Conservation (phyloP, 2,329 filamentous ascomycete genomes). For the Dactylellina haptotyla region DNA sequence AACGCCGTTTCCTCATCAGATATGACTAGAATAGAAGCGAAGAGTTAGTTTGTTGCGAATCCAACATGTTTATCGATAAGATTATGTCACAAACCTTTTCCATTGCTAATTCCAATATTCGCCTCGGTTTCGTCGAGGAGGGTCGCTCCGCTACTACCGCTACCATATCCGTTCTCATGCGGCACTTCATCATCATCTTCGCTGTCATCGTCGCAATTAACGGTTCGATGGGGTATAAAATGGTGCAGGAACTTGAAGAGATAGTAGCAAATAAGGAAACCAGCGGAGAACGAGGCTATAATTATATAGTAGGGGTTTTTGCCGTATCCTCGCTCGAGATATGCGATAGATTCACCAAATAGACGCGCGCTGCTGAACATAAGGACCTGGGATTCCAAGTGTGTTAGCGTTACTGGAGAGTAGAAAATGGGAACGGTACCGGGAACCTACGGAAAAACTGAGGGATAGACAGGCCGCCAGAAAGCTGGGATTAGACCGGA, state of each 20-base stretch:
- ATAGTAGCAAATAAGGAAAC: conserved; percentile 79
- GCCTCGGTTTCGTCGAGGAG: background rate
- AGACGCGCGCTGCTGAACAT: conserved; percentile 46
- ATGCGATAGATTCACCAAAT: conserved; percentile 40
- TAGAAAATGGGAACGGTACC: background rate
- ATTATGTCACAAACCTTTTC: conserved; percentile 11
- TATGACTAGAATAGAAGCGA: background rate
- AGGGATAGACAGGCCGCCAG: conserved; percentile 87
- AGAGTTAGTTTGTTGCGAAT: background rate
- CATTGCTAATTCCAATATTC: background rate
- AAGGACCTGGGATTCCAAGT: conserved; percentile 21
- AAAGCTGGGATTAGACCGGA: conserved; percentile 89
- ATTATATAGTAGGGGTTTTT: conserved; percentile 74
- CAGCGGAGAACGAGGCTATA: conserved; percentile 75
- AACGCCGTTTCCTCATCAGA: conserved; percentile 47
- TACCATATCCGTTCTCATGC: conserved; percentile 23
- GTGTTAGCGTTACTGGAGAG: conserved; percentile 2
- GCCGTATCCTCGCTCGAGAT: conserved; percentile 63
- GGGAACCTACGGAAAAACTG: conserved; percentile 78
- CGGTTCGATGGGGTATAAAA: conserved; percentile 79
- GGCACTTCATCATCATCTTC: conserved; percentile 35
- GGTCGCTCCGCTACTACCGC: conserved; percentile 23
- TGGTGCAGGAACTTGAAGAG: conserved; percentile 77
- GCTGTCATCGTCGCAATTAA: conserved; percentile 75
- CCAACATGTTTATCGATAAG: background rate